Conservation (phyloP, 305 asterid species). For the Salvia sclarea region DNA sequence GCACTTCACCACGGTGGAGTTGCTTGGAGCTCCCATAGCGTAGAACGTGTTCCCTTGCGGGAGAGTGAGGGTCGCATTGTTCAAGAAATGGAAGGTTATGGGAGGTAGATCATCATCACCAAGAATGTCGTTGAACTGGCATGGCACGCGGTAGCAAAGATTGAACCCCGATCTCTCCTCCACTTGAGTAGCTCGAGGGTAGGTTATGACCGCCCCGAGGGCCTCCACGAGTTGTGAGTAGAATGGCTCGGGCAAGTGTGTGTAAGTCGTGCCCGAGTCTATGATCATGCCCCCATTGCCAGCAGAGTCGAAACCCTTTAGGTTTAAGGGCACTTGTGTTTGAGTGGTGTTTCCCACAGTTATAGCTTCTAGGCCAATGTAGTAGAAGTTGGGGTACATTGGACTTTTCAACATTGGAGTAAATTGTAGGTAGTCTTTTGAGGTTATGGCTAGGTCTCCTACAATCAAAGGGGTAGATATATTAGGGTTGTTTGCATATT, state of each 20-base stretch:
- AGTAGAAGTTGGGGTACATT: slow-evolving; percentile 65
- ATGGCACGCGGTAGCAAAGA: slow-evolving; percentile 61
- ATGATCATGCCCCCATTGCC: slow-evolving; percentile 80
- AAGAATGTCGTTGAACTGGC: slow-evolving; percentile 35
- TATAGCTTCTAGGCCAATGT: slow-evolving; percentile 63
- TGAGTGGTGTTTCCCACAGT: slow-evolving; percentile 44
- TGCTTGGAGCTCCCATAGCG: slow-evolving; percentile 60
- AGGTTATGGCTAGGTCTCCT: slow-evolving; percentile 62
- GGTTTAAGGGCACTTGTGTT: slow-evolving; percentile 42
- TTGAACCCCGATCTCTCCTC: slow-evolving; percentile 62
- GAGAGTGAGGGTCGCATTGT: slow-evolving; percentile 52
- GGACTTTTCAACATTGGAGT: slow-evolving; percentile 66
- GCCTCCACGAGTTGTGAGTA: slow-evolving; percentile 50
- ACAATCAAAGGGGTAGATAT: slow-evolving; percentile 66
- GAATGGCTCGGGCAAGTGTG: slow-evolving; percentile 66
- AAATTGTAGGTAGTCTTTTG: slow-evolving; percentile 60
- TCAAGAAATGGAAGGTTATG: slow-evolving; percentile 66
- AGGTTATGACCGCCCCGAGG: slow-evolving; percentile 41
- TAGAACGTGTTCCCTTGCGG: slow-evolving; percentile 62
- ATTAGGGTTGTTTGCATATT: slow-evolving; percentile 74
- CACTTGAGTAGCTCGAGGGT: slow-evolving; percentile 53
- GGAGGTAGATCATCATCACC: slow-evolving; percentile 54
- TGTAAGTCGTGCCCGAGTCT: slow-evolving; percentile 79
- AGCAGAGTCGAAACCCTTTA: slow-evolving; percentile 53
- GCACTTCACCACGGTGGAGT: slow-evolving; percentile 60